A percentile compares a stretch with the other conserved stretches of the same genome.
Evolutionary conservation across 306 rosid species (phyloP).

Genomic region (Malus fusca): DNA sequence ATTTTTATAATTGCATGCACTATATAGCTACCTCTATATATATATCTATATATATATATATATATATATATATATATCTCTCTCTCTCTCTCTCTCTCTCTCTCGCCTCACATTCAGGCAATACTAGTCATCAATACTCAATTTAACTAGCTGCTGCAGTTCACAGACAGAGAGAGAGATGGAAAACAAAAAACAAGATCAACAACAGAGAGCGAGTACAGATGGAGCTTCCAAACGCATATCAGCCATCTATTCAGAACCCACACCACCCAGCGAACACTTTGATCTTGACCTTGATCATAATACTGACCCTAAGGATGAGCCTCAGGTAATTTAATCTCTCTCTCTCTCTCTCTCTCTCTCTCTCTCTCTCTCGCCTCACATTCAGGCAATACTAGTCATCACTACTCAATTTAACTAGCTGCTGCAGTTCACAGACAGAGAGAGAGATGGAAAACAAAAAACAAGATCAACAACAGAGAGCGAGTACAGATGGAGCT

Average conservation of each 20-base stretch:
- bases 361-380: too few species aligned
- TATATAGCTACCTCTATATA: neutral
- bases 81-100: too few species aligned
- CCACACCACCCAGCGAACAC: neutral
- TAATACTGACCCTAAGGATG: neutral
- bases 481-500: too few species aligned
- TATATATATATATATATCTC: too few species aligned
- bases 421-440: too few species aligned
- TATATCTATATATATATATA: too few species aligned
- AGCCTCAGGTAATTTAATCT: neutral
- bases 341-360: too few species aligned
- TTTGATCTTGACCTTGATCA: neutral
- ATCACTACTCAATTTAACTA: too few species aligned
- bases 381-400: too few species aligned
- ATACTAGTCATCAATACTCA: neutral
- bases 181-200: slow-evolving; percentile 7
- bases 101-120: neutral
- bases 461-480: too few species aligned
- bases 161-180: neutral
- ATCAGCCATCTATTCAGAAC: slow-evolving; percentile 15
- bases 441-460: too few species aligned
- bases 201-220: neutral
- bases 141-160: neutral
- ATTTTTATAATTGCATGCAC: neutral
- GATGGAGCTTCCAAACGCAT: slow-evolving; percentile 28